Evolutionary conservation across 768 basidiomycete genomes (phyloP).

Genomic region (Hygrocybe punicea): DNA sequence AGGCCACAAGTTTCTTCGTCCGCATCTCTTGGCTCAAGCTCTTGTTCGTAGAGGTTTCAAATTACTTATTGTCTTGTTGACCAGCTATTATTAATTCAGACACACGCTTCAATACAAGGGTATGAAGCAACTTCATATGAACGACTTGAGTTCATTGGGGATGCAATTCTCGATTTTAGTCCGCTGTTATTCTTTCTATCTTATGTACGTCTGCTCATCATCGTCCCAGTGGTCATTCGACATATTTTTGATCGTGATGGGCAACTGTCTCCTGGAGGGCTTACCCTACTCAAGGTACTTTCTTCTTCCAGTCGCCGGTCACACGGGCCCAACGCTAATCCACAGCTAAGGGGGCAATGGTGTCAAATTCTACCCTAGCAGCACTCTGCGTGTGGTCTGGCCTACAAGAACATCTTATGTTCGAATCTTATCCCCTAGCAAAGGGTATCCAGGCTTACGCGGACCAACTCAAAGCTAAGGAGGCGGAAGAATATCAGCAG

Average conservation of each 20-base stretch:
- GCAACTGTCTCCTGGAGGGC: conserved; percentile 65
- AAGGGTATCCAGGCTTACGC: conserved; percentile 53
- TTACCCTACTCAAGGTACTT: conserved; percentile 73
- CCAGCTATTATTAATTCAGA: conserved; percentile 45
- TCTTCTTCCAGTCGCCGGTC: neutral
- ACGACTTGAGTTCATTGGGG: conserved; percentile 80
- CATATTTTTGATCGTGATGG: conserved; percentile 65
- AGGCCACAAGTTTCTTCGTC: conserved; percentile 57
- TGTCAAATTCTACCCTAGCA: conserved; percentile 74
- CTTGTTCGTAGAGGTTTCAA: conserved; percentile 47
- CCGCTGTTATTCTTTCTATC: conserved; percentile 25
- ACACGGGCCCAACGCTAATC: conserved; percentile 1
- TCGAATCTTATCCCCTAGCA: conserved; percentile 53
- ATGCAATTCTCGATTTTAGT: conserved; percentile 84
- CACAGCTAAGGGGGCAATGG: conserved; percentile 68
- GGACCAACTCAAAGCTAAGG: conserved; percentile 43
- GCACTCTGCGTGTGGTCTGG: conserved; percentile 71
- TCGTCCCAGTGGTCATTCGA: conserved; percentile 60
- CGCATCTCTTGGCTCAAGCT: conserved; percentile 66
- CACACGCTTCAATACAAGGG: conserved; percentile 60
- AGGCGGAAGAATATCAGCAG: conserved; percentile 44
- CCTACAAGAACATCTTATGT: conserved; percentile 57
- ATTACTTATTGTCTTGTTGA: conserved; percentile 1
- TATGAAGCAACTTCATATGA: conserved; percentile 62
- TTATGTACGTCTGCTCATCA: conserved; percentile 9